Base-by-base conservation (phyloP, 192 early-diverging fungal species). In the Funneliformis geosporum region DNA sequence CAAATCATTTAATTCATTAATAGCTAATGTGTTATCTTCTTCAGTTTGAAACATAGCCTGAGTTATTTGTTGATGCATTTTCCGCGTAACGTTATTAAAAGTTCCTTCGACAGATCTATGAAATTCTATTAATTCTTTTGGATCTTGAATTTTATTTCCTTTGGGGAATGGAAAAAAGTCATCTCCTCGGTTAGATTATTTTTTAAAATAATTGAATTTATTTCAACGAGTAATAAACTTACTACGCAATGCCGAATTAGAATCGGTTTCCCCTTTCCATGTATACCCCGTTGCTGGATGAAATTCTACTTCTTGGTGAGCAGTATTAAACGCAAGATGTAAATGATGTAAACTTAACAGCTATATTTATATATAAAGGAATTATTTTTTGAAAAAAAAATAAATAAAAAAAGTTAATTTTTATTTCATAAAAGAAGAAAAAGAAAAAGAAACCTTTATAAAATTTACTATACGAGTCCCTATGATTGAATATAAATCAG, bases 401-500 rank as follows among this genome's bases (percentile, higher is more conserved):
- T n/a, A 1, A 46, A n/a, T 27, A 23, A 27, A 7, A 7, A 21
- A 76, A 72, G 33, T 18, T 65, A 14, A 39, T 25, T 68, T 18
- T 27, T 47, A 11, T 28, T 50, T 18, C 65, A 39, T 65, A 47
- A 69, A 33, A 47, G 38, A 62, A 39, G 18, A 5, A 39, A 39
- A 74, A 61, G 5, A 9, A 28, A 33, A 72, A 23, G 14, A 27
- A 14, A n/a, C n/a, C n/a, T n/a, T n/a, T 75, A 50, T 25, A 38
- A 38, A 55, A 75, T 87, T 86, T 83, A 94, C 87, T 80, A 95
- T 81, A 1, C 93, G 85, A 64, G 89, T 90, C 2, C 89, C 88
- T 42, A 95, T 84, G 23, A 95, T 85, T 0, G 92, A 91, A 59
- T 93, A 89, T 18, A 95, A 81, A 21, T 88, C 87, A 4, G 93